These are phyloP conservation scores for Coprinopsis cinerea DNA, from an alignment of 768 basidiomycete species.

Conservation along the genomic window DNA sequence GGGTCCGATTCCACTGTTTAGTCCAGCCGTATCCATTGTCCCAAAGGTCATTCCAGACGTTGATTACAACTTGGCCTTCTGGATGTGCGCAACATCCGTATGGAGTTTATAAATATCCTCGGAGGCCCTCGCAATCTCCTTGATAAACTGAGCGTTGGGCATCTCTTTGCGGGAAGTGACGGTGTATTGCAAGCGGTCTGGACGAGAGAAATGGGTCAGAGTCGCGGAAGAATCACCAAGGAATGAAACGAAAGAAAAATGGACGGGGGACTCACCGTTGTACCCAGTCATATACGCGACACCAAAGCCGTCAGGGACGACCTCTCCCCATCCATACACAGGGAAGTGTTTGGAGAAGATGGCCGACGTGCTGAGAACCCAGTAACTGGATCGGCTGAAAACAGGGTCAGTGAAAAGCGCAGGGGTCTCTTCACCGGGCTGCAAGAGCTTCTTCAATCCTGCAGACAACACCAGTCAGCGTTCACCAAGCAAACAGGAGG, in stretches of 20 bases:
- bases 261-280: conserved; percentile 44
- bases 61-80: conserved; percentile 29
- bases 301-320: conserved; percentile 91
- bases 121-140: conserved; percentile 57
- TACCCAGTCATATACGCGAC: conserved; percentile 93
- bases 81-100: conserved; percentile 14
- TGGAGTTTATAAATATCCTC: conserved; percentile 69
- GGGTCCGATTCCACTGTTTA: neutral
- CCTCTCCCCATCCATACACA: conserved; percentile 93
- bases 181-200: conserved; percentile 80
- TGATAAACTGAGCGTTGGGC: conserved; percentile 69
- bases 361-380: conserved; percentile 88
- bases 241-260: no score
- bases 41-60: neutral
- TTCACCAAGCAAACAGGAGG: neutral
- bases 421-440: conserved; percentile 58
- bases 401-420: conserved; percentile 74
- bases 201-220: neutral
- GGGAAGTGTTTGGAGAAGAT: conserved; percentile 81
- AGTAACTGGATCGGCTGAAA: conserved; percentile 63
- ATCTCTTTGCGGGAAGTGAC: conserved; percentile 82
- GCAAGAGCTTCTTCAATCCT: conserved; percentile 70
- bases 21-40: neutral
- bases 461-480: neutral
- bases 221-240: neutral